A percentile compares a stretch with the other conserved stretches of the same genome.
Evolutionary conservation across 1,284 basidiomycete species (phyloP).

Genomic region (Fomitopsis schrenkii): DNA sequence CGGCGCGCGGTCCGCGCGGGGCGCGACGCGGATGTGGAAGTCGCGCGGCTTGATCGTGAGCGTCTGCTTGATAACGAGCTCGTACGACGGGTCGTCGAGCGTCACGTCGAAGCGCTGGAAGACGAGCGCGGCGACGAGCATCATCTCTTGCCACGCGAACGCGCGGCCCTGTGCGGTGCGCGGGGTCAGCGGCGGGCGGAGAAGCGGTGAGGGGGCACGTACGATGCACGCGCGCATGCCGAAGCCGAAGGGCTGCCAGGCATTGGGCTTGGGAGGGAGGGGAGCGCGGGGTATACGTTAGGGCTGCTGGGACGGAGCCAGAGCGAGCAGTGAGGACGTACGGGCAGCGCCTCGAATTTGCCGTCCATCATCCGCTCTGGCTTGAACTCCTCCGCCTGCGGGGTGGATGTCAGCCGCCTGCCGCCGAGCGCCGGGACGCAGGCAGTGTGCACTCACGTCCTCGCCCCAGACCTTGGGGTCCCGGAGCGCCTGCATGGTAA

Average conservation of each 20-base stretch:
- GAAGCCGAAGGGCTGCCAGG: slow-evolving; percentile 45
- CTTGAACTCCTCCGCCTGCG: slow-evolving; percentile 25
- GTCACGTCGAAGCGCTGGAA: slow-evolving; percentile 43
- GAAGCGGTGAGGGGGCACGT: slow-evolving; percentile 5
- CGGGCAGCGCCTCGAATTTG: slow-evolving; percentile 40
- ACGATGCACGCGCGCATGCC: slow-evolving; percentile 41
- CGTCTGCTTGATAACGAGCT: slow-evolving; percentile 39
- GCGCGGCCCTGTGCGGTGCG: slow-evolving; percentile 29
- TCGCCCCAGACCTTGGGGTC: slow-evolving; percentile 47
- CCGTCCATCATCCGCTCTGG: slow-evolving; percentile 49
- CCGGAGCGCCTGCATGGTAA: slow-evolving; percentile 33
- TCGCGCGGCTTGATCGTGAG: slow-evolving; percentile 46
- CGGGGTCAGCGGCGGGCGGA: not conserved
- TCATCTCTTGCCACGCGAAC: slow-evolving; percentile 47
- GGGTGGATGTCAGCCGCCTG: slow-evolving; percentile 12
- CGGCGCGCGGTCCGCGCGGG: slow-evolving; percentile 22
- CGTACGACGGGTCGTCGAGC: slow-evolving; percentile 39
- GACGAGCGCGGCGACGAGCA: slow-evolving; percentile 37
- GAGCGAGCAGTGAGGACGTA: slow-evolving; percentile 12
- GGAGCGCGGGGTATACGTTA: no score
- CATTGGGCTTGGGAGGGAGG: slow-evolving; percentile 28
- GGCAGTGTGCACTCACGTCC: slow-evolving; percentile 36
- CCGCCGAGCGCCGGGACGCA: slow-evolving; percentile 15
- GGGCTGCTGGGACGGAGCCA: no score
- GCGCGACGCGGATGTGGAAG: slow-evolving; percentile 38